These are phyloP conservation scores for Auricularia auricula-judae DNA, from an alignment of 768 basidiomycete species.

Conservation along the genomic window DNA sequence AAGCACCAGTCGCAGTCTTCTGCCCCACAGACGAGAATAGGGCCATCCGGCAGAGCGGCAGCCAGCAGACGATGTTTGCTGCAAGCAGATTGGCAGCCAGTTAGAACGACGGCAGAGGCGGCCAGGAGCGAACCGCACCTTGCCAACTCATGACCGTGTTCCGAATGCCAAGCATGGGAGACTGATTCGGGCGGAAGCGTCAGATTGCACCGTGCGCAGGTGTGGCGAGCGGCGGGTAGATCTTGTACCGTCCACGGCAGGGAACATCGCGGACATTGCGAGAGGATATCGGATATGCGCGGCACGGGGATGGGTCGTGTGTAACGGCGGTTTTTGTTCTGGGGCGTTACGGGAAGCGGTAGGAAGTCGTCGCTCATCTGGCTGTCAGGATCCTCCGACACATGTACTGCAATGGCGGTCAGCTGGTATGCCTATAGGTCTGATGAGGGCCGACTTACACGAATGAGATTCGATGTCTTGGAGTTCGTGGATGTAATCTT, in stretches of 20 bases:
- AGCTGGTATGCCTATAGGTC: no score
- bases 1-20: neutral
- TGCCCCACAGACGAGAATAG: neutral
- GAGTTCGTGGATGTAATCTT: no score
- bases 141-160: neutral
- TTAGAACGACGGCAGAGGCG: neutral
- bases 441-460: no score
- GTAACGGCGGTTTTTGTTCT: neutral
- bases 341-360: neutral
- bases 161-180: neutral
- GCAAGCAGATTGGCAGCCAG: neutral
- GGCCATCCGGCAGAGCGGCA: neutral
- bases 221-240: neutral
- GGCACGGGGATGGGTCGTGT: neutral
- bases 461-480: no score
- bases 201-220: neutral
- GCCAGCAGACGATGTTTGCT: neutral
- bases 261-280: neutral
- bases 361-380: neutral
- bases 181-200: neutral
- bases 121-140: neutral
- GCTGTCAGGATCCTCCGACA: neutral
- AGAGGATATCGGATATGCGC: neutral
- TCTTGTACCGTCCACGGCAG: neutral
- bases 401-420: no score